These are phyloP conservation scores for Plenodomus lindquistii DNA, from an alignment of 2,329 filamentous ascomycete species.

Conservation along the genomic window DNA sequence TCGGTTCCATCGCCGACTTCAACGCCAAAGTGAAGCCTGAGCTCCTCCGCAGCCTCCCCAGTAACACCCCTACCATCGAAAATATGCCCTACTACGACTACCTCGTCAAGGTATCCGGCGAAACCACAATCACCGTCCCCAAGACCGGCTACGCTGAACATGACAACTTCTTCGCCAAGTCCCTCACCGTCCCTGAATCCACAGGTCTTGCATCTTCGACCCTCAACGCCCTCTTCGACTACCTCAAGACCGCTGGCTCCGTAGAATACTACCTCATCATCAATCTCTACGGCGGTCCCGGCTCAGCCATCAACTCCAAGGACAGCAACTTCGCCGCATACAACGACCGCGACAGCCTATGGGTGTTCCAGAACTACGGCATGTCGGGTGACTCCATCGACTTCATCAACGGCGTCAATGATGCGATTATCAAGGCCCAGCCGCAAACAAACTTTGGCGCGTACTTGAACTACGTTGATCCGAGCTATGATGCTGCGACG, in stretches of 20 bases:
- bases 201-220: slow-evolving; percentile 33
- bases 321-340: slow-evolving; percentile 41
- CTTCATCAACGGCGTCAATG: slow-evolving; percentile 51
- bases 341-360: slow-evolving; percentile 41
- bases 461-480: slow-evolving; percentile 61
- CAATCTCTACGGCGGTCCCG: slow-evolving; percentile 46
- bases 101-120: slow-evolving; percentile 48
- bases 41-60: slow-evolving; percentile 44
- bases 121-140: slow-evolving; percentile 30
- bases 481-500: slow-evolving; percentile 50
- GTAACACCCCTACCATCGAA: slow-evolving; percentile 25
- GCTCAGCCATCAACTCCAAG: slow-evolving; percentile 41
- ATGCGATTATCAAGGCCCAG: slow-evolving; percentile 44
- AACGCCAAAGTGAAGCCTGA: slow-evolving; percentile 44
- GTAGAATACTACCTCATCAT: slow-evolving; percentile 43
- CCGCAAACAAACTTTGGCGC: slow-evolving; percentile 50
- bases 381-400: slow-evolving; percentile 25
- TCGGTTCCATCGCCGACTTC: slow-evolving; percentile 44
- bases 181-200: slow-evolving; percentile 45
- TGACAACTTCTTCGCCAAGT: slow-evolving; percentile 48
- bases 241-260: slow-evolving; percentile 29
- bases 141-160: slow-evolving; percentile 43
- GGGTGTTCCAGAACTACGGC: slow-evolving; percentile 46
- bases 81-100: slow-evolving; percentile 44
- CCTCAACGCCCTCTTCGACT: slow-evolving; percentile 35